Conservation (phyloP, 768 basidiomycete species). For the Sarcodon aspratus region DNA sequence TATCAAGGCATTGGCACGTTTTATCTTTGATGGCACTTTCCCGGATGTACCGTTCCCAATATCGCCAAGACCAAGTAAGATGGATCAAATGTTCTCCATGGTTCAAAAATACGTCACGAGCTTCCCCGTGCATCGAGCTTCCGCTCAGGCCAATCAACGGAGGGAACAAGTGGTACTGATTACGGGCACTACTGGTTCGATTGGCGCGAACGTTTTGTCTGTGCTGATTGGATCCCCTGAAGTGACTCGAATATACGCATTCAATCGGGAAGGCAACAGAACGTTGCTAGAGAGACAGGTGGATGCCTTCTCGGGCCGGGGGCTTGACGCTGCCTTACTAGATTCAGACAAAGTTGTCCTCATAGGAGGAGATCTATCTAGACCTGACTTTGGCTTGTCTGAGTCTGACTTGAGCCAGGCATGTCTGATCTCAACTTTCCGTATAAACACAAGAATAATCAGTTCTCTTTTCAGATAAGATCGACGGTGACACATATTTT, state of each 20-base stretch:
- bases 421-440: background rate
- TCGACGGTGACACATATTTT: constrained; percentile 4
- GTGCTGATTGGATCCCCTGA: constrained; percentile 7
- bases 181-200: constrained; percentile 20
- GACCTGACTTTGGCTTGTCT: constrained; percentile 7
- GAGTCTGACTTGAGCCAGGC: no score
- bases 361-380: constrained; percentile 9
- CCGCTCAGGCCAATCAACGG: background rate
- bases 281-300: constrained; percentile 5
- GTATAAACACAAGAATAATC: background rate
- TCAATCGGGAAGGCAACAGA: constrained; percentile 8
- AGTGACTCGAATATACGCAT: constrained; percentile 12
- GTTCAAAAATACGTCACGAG: constrained; percentile 9
- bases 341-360: constrained; percentile 7
- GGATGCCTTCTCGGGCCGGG: constrained; percentile 7
- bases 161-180: constrained; percentile 13
- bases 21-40: background rate
- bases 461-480: background rate
- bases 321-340: constrained; percentile 6
- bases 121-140: constrained; percentile 2
- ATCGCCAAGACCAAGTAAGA: no score
- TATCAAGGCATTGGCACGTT: constrained; percentile 5
- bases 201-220: constrained; percentile 17
- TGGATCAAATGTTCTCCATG: constrained; percentile 7
- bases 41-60: background rate